Evolutionary conservation across 768 basidiomycete genomes (phyloP), one percentile per base, ranked within the genome.

Genomic region (Podaxis pistillaris): DNA sequence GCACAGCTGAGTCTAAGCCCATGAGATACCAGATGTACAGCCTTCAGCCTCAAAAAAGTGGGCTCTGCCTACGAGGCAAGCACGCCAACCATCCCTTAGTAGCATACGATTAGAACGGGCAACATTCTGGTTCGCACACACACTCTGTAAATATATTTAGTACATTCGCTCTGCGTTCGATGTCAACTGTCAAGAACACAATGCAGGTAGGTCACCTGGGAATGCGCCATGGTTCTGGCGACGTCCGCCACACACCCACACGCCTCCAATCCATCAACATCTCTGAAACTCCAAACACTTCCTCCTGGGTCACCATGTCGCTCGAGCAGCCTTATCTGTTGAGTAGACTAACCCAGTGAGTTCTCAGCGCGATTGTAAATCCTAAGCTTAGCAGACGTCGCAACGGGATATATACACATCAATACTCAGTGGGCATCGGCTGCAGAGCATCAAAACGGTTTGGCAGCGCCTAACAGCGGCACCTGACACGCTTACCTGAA

Each of bases 131-230:
- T 22, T 15, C 13, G 11, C 12, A 12, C 22, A 24, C 3, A 8
- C 49, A 38, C 47, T 3, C 19, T 17, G 33, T 38, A 60, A 52
- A 52, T 30, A 51, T 60, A 33, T 9, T 33, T 33, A 40, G 38
- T 26, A 13, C 26, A 24, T 22, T 56, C 36, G 28, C 17, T 24
- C 19, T 51, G 15, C 49, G 38, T 40, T n/a, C n/a, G 41, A 11
- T 60, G 58, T 60, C 58, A 60, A 60, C 58, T 60, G 58, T 60
- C 58, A 60, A 51, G 8, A n/a, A 37, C 28, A 40, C 13, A 9
- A 41, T 51, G 24, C 36, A 51, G n/a, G 49, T 60, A n/a, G 4
- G 44, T 46, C 44, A 38, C 58, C n/a, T 60, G 50, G 19, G 49
- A 37, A 17, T 15, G 8, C 22, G 22, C 17, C 37, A 26, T 24